Base-by-base conservation (phyloP, 768 basidiomycete genomes). In the Coprinopsis strossmayeri region DNA sequence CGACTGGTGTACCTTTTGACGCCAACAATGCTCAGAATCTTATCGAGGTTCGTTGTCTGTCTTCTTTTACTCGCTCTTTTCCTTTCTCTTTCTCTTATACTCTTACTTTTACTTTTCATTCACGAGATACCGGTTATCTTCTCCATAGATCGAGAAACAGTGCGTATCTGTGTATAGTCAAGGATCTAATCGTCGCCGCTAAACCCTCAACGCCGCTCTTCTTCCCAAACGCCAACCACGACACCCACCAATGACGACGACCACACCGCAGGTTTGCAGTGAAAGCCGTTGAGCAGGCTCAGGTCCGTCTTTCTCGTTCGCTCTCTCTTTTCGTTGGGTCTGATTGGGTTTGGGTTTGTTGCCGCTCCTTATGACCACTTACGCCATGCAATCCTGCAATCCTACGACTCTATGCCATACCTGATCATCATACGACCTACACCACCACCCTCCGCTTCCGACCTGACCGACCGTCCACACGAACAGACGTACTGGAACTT, bases 201-300 rank as follows among this genome's bases (percentile, higher is more conserved):
- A 7, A 15, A 15, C 20, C 18, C 13, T 9, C 20, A 7, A 9
- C 17, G 7, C 37, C 9, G 17, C 7, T 18, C 7, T 18, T 18
- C 37, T 38, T 5, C 37, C 20, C 37, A 21, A 5, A 9, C 37
- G 7, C 37, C 13, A 21, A 9, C 20, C 20, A 5, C 13, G 13
- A 39, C 10, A 4, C 20, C 18, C 15, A 21, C 23, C 7, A 17
- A n/a, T 45, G 23, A 23, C 34, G n/a, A 23, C 12, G 10, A 45
- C 24, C 27, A 11, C 48, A 20, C 24, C 45, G 21, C 45, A 87
- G 85, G 60, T 92, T 93, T 62, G 91, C 91, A 21, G 95, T 99
- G 48, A 91, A 86, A 64, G 91, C 92, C 11, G 93, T 98, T 45
- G 94, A 99, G 63, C 92, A 98, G 56, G 91, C 94, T 38, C 91